phyloP scores from a whole-genome alignment of 495 filamentous ascomycete genomes.

The Podospora appendiculata region DNA sequence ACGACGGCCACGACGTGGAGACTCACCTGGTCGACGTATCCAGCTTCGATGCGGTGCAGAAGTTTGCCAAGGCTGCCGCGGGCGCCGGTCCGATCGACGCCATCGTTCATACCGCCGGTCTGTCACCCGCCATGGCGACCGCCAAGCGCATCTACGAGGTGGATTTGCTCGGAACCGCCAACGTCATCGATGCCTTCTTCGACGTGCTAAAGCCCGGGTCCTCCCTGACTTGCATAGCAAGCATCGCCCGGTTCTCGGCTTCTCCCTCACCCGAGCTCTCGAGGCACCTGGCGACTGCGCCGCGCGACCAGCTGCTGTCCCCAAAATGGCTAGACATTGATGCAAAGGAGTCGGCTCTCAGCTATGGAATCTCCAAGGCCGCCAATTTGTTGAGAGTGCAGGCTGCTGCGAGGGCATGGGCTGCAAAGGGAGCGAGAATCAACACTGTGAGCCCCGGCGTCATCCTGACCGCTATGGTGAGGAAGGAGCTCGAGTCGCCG shows the following conservation, averaged over 20 bases:
- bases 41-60: slow-evolving; percentile 7
- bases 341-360: slow-evolving; percentile 32
- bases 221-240: slow-evolving; percentile 13
- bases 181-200: slow-evolving; percentile 17
- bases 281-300: slow-evolving; percentile 6
- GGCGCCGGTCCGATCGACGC: slow-evolving; percentile 69
- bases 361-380: slow-evolving; percentile 44
- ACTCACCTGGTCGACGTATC: slow-evolving; percentile 14
- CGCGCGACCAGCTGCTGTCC: slow-evolving; percentile 6
- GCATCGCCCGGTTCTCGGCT: slow-evolving; percentile 11
- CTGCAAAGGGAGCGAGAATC: slow-evolving; percentile 34
- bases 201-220: slow-evolving; percentile 6
- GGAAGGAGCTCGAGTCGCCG: slow-evolving; percentile 8
- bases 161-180: slow-evolving; percentile 15
- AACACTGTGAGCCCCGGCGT: slow-evolving; percentile 49
- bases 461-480: slow-evolving; percentile 21
- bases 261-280: slow-evolving; percentile 3
- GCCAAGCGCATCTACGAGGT: slow-evolving; percentile 14
- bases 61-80: slow-evolving; percentile 40
- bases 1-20: slow-evolving; percentile 10
- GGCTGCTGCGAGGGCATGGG: slow-evolving; percentile 43
- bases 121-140: slow-evolving; percentile 12
- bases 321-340: not conserved
- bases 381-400: slow-evolving; percentile 45
- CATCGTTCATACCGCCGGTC: slow-evolving; percentile 53